Evolutionary conservation across 2,329 filamentous ascomycete species (phyloP), one percentile per base, ranked within the genome.

Genomic region (Aspergillus glaucus): DNA sequence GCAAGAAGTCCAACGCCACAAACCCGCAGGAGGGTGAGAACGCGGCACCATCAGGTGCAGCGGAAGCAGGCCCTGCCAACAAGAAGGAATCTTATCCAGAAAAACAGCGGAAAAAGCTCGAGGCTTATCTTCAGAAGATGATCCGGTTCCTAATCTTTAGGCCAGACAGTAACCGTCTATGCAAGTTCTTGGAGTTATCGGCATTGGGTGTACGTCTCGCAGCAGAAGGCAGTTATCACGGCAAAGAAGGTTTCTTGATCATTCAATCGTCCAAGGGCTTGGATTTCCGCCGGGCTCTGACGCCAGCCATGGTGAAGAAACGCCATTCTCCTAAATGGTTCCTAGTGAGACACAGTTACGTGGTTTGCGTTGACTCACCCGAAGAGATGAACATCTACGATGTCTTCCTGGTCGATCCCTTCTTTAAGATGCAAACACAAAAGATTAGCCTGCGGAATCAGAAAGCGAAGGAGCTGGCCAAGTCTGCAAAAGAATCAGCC

Each of bases 371-470:
- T n/a, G 92, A 97, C 65, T 96, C 93, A 0, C 93, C 93, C 0
- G 92, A 97, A 66, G 95, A 95, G 60, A 95, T 97, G 87, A 92
- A 95, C 62, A 94, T 97, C 30, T 96, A 95, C 66, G 94, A 98
- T 70, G 93, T 98, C 19, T 97, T 96, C 67, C 78, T 98, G n/a
- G 88, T 97, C 22, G 93, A 98, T 64, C 79, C 87, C 1, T 85
- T 87, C 60, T 98, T 98, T 70, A 78, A 80, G 46, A 84, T 96
- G 44, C 84, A 90, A 54, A 82, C 87, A 48, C 90, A 90, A 69
- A 64, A 79, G 75, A 59, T 76, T 69, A 68, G 78, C 80, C 43
- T 75, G 52, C 62, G 69, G 57, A 64, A 70, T 55, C 61, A 75
- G 50, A 75, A 74, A 42, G 74, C 80, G 6, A 77, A 79, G 55